Percentiles rank a stretch among this genome's conserved stretches.
Conservation (phyloP, 768 basidiomycete species). For the Lentinula boryana region DNA sequence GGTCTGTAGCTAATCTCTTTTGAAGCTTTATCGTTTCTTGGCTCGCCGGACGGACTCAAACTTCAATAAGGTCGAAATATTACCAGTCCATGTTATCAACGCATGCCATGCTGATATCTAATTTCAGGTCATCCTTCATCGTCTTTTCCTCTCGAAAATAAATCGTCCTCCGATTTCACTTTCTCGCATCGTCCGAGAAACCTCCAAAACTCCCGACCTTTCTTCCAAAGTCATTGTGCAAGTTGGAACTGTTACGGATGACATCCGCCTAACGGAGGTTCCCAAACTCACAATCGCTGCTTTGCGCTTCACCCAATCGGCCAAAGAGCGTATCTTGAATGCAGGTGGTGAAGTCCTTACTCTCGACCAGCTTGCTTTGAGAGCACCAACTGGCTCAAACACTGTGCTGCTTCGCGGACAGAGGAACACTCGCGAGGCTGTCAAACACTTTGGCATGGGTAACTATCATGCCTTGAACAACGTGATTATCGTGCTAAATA, state of each 20-base stretch:
- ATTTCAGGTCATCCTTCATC: slow-evolving; percentile 81
- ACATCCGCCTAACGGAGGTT: slow-evolving; percentile 76
- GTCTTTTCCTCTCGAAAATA: slow-evolving; percentile 94
- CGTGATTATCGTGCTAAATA: neutral
- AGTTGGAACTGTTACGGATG: slow-evolving; percentile 94
- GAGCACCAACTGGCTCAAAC: slow-evolving; percentile 92
- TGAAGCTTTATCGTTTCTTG: slow-evolving; percentile 95
- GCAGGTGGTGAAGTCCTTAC: slow-evolving; percentile 95
- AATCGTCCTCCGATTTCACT: slow-evolving; percentile 97
- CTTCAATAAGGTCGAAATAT: slow-evolving; percentile 80
- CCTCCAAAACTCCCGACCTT: slow-evolving; percentile 54
- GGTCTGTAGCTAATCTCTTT: slow-evolving; percentile 8
- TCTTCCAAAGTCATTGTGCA: slow-evolving; percentile 81
- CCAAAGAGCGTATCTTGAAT: slow-evolving; percentile 91
- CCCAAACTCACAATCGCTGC: slow-evolving; percentile 94
- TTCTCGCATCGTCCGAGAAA: slow-evolving; percentile 86
- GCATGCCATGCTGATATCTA: slow-evolving; percentile 16
- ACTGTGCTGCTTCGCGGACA: slow-evolving; percentile 91
- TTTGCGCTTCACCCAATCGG: slow-evolving; percentile 88
- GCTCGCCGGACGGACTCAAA: slow-evolving; percentile 92
- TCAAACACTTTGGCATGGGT: slow-evolving; percentile 98
- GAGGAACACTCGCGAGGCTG: slow-evolving; percentile 89
- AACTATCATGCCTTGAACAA: slow-evolving; percentile 12
- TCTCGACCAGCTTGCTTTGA: slow-evolving; percentile 92
- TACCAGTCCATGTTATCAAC: slow-evolving; percentile 5